These are phyloP conservation scores for Sparassis latifolia DNA, from an alignment of 1,284 basidiomycete species.

Conservation along the genomic window DNA sequence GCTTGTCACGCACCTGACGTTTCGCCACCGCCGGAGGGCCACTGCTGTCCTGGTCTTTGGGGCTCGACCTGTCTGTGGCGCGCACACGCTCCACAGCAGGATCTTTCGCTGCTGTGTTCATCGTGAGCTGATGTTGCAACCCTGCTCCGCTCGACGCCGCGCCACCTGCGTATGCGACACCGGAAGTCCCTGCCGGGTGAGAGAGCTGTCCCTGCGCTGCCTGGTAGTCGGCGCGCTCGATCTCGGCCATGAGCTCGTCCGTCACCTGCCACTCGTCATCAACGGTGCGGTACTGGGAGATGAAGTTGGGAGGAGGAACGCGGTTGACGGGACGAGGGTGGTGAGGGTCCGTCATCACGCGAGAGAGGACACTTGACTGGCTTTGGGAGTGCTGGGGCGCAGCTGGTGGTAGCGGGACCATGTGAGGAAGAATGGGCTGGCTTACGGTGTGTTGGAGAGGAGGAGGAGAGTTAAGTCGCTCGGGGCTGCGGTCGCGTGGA, in stretches of 20 bases:
- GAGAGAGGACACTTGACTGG: constrained; percentile 25
- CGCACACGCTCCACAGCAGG: constrained; percentile 50
- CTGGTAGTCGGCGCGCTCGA: constrained; percentile 51
- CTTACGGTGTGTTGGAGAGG: constrained; percentile 26
- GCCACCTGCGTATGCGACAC: constrained; percentile 47
- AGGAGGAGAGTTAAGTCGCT: constrained; percentile 26
- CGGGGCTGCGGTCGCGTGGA: constrained; percentile 24
- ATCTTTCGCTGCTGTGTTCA: constrained; percentile 40
- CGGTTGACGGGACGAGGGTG: constrained; percentile 57
- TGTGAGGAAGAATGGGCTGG: constrained; percentile 14
- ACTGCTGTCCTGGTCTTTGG: constrained; percentile 40
- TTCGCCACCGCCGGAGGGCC: constrained; percentile 18
- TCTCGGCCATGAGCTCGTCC: constrained; percentile 60
- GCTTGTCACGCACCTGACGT: constrained; percentile 28
- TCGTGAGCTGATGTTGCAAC: constrained; percentile 10
- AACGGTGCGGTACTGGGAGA: constrained; percentile 41
- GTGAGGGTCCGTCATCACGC: constrained; percentile 30
- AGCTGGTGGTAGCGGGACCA: constrained; percentile 11
- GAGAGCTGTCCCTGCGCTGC: constrained; percentile 22
- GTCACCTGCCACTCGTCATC: constrained; percentile 63
- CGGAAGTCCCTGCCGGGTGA: constrained; percentile 33
- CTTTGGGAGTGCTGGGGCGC: constrained; percentile 27
- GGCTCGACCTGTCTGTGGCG: constrained; percentile 43
- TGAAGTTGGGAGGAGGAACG: constrained; percentile 43
- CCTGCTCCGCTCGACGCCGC: constrained; percentile 29